Evolutionary conservation across 2,329 filamentous ascomycete species (phyloP), one percentile per base, ranked within the genome.

Genomic region (Xylaria sp.): DNA sequence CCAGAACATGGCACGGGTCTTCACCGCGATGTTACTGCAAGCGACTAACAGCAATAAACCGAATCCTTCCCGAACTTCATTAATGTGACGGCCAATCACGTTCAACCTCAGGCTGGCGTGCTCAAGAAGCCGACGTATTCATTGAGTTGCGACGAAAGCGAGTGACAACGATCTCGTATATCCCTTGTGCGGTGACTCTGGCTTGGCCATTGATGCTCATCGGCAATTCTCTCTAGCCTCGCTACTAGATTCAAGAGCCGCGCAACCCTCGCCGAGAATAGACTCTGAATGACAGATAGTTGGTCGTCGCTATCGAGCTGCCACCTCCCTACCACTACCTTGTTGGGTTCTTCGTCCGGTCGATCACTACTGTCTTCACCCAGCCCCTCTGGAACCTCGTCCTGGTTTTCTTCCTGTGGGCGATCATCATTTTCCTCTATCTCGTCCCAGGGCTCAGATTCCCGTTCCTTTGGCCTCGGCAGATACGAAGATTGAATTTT

Each of bases 201-300:
- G 23, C n/a, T 58, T 44, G 56, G 6, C 56, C 56, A 58, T 28
- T 37, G 55, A 44, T 57, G 37, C 55, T 57, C 55, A n/a, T 9
- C 25, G 12, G 39, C 37, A 44, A 57, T 41, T 37, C 55, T 57
- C 10, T 57, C 55, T 44, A 57, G 20, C 20, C 20, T 57, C 34
- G 37, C 23, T 41, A 57, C 23, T 20, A 58, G 25, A 34, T 46
- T 31, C 39, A 28, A 46, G 9, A 58, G 56, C 37, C 39, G 39
- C 23, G 25, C 20, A 9, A 58, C 56, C 39, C 56, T 58, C 20
- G 56, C 23, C 37, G 39, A 58, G 12, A 58, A 58, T 8, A 58
- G 7, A 46, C 56, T 28, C 23, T 58, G 56, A n/a, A 58, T 58
- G 23, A 58, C 56, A 8, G 39, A 46, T 15, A 46, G 23, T 44